phyloP scores from a whole-genome alignment of 2,329 filamentous ascomycete genomes.

The Capronia coronata region DNA sequence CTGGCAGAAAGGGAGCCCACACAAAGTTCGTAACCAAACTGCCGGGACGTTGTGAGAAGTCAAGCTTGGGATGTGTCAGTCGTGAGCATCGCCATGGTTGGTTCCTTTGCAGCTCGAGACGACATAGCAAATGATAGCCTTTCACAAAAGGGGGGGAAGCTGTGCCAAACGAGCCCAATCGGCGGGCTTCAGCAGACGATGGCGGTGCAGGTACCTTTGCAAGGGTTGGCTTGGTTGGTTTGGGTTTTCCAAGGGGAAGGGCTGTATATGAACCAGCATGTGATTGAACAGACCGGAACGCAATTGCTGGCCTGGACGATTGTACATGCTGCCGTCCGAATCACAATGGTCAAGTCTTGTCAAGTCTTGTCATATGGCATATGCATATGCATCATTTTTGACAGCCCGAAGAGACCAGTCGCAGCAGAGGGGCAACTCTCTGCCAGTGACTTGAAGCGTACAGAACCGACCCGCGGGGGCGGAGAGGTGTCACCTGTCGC shows the following conservation, averaged over 20 bases:
- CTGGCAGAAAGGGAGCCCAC: neutral
- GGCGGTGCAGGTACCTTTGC: no score
- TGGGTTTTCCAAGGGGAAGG: no score
- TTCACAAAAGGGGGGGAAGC: no score
- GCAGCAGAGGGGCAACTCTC: no score
- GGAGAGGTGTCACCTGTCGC: no score
- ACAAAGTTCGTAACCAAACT: slow-evolving; percentile 6
- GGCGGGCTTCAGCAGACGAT: no score
- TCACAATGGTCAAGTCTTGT: neutral
- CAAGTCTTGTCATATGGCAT: neutral
- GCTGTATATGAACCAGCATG: neutral
- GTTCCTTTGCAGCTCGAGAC: neutral
- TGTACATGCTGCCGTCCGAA: no score
- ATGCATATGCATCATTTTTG: no score
- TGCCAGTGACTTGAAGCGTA: no score
- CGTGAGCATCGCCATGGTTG: neutral
- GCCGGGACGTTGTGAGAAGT: slow-evolving; percentile 7
- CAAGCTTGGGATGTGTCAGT: neutral
- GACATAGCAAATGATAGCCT: neutral
- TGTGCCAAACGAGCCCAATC: neutral
- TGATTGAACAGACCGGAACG: neutral
- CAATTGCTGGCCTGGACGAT: slow-evolving; percentile 1
- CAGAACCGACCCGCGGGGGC: no score
- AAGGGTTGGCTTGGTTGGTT: no score
- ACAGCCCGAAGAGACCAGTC: neutral